Conservation (phyloP, 805 yeast genomes). For the Metschnikowia borealis region DNA sequence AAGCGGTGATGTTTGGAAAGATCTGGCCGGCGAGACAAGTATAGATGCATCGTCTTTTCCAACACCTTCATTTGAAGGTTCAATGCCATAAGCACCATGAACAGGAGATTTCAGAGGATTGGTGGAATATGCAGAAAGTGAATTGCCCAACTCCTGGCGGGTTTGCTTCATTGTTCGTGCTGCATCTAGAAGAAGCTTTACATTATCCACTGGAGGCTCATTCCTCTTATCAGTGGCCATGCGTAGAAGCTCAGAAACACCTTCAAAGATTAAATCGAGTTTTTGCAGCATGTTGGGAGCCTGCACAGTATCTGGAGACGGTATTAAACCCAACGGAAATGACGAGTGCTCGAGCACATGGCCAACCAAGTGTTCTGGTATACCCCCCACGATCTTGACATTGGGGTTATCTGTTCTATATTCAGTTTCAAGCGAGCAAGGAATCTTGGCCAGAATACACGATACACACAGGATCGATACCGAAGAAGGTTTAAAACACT, state of each 20-base stretch:
- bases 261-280: conserved; percentile 30
- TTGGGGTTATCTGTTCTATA: conserved; percentile 12
- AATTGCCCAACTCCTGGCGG: background rate
- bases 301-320: conserved; percentile 2
- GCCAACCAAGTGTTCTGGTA: conserved; percentile 15
- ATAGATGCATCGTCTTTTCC: conserved; percentile 2
- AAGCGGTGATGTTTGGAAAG: conserved; percentile 44
- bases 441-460: conserved; percentile 49
- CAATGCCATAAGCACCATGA: background rate
- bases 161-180: conserved; percentile 23
- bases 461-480: conserved; percentile 50
- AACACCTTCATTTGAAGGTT: background rate
- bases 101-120: background rate
- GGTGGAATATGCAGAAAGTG: background rate
- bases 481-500: conserved; percentile 55
- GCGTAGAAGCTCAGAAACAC: conserved; percentile 32
- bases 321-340: conserved; percentile 9
- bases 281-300: conserved; percentile 13
- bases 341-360: conserved; percentile 5
- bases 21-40: conserved; percentile 31
- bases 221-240: background rate
- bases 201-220: conserved; percentile 18
- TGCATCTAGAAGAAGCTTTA: conserved; percentile 24
- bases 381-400: conserved; percentile 14
- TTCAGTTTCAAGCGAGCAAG: conserved; percentile 47